phyloP scores from a whole-genome alignment of 192 early-diverging fungal species.

The Coemansia sp. region DNA sequence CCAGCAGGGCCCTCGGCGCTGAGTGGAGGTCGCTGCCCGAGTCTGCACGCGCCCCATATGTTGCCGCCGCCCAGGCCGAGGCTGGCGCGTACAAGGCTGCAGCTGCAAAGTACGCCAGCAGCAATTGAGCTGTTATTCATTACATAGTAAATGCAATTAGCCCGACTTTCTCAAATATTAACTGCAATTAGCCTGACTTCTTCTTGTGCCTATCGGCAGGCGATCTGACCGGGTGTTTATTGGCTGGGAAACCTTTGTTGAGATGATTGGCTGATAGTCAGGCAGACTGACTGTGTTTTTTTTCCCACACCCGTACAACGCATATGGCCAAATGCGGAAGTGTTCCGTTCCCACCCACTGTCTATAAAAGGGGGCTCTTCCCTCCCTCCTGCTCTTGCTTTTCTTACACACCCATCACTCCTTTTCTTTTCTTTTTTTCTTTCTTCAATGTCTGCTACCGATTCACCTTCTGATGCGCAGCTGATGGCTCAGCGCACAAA shows the following conservation, averaged over 20 bases:
- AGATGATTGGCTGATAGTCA: background rate
- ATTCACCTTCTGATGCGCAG: conserved; percentile 27
- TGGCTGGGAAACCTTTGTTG: background rate
- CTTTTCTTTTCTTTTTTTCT: conserved; percentile 4
- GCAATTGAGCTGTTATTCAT: background rate
- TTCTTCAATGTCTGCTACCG: background rate
- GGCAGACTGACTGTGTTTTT: background rate
- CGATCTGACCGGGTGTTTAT: background rate
- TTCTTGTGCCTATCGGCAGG: background rate
- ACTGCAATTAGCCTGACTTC: background rate
- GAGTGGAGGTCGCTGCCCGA: conserved; percentile 47
- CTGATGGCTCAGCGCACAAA: conserved; percentile 52
- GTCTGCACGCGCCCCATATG: conserved; percentile 36
- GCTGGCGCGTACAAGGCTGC: conserved; percentile 26
- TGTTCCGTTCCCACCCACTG: conserved; percentile 4
- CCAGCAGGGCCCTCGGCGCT: background rate
- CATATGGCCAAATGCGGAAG: conserved; percentile 4
- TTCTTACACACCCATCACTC: background rate
- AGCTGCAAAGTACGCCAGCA: conserved; percentile 25
- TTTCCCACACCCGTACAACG: conserved; percentile 10
- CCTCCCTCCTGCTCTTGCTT: background rate
- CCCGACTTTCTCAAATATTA: background rate
- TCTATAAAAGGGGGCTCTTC: conserved; percentile 32
- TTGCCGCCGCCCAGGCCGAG: conserved; percentile 8
- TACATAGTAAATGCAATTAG: too few species aligned